Evolutionary conservation across 2,329 filamentous ascomycete species (phyloP).

Genomic region (Drechslerella stenobrocha): DNA sequence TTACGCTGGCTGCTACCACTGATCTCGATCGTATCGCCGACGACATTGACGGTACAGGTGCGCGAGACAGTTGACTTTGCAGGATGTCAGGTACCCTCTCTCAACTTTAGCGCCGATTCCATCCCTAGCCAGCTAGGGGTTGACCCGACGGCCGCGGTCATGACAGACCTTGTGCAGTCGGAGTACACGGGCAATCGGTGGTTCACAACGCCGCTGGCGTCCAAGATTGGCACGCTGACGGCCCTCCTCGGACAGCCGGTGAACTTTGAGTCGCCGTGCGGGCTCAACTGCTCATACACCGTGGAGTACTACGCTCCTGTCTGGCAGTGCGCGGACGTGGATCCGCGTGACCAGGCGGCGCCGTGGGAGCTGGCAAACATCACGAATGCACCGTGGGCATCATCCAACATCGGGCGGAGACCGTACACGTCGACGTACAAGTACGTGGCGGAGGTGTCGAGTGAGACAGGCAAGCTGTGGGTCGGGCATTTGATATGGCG

Average conservation of each 20-base stretch:
- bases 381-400: conserved; percentile 20
- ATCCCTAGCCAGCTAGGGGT: not conserved
- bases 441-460: conserved; percentile 7
- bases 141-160: too few species aligned
- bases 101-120: conserved; percentile 12
- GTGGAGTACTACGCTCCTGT: conserved; percentile 20
- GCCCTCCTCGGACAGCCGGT: conserved; percentile 30
- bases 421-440: conserved; percentile 21
- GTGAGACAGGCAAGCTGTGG: conserved; percentile 21
- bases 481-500: conserved; percentile 20
- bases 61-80: conserved; percentile 14
- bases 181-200: conserved; percentile 26
- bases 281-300: conserved; percentile 43
- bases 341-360: conserved; percentile 13
- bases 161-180: conserved; percentile 18
- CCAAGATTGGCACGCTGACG: conserved; percentile 30
- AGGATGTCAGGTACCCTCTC: conserved; percentile 23
- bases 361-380: conserved; percentile 30
- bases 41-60: conserved; percentile 30
- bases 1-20: conserved; percentile 39
- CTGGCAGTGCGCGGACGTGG: conserved; percentile 29
- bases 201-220: conserved; percentile 17
- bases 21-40: conserved; percentile 38
- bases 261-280: conserved; percentile 23
- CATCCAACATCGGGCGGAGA: not conserved